A percentile compares a stretch with the other conserved stretches of the same genome.
phyloP scores from a whole-genome alignment of 768 basidiomycete genomes.

The Mycena metata region DNA sequence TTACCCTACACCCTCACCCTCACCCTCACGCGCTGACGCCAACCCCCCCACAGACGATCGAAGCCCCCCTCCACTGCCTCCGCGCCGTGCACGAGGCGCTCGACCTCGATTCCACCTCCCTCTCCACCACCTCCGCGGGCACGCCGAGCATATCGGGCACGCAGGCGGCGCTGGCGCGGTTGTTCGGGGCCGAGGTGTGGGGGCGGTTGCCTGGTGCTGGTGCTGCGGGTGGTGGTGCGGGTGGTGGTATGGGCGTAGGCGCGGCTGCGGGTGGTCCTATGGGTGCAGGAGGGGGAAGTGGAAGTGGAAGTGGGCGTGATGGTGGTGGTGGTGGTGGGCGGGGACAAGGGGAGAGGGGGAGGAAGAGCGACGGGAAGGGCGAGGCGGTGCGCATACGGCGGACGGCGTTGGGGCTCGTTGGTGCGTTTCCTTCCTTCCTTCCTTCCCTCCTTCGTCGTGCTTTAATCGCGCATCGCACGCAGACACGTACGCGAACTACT shows the following conservation, averaged over 20 bases:
- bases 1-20: no score
- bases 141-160: neutral
- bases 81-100: slow-evolving; percentile 91
- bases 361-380: neutral
- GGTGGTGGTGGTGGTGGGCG: no score
- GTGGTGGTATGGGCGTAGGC: no score
- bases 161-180: slow-evolving; percentile 53
- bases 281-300: no score
- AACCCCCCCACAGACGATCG: slow-evolving; percentile 92
- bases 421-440: no score
- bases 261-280: no score
- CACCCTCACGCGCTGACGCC: no score
- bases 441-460: no score
- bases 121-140: neutral
- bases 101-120: slow-evolving; percentile 56
- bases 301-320: no score
- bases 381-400: slow-evolving; percentile 66
- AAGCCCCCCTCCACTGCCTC: slow-evolving; percentile 89
- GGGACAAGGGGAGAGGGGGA: no score
- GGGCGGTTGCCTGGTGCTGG: slow-evolving; percentile 65
- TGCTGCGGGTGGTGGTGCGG: no score
- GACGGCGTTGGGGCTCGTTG: slow-evolving; percentile 81
- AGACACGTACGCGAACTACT: slow-evolving; percentile 35
- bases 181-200: slow-evolving; percentile 83
- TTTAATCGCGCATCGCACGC: neutral